Percentiles rank a stretch among this genome's conserved stretches.
These are phyloP conservation scores for Pelargonium cotyledonis DNA, from an alignment of 441 rosid species.

Conservation along the genomic window DNA sequence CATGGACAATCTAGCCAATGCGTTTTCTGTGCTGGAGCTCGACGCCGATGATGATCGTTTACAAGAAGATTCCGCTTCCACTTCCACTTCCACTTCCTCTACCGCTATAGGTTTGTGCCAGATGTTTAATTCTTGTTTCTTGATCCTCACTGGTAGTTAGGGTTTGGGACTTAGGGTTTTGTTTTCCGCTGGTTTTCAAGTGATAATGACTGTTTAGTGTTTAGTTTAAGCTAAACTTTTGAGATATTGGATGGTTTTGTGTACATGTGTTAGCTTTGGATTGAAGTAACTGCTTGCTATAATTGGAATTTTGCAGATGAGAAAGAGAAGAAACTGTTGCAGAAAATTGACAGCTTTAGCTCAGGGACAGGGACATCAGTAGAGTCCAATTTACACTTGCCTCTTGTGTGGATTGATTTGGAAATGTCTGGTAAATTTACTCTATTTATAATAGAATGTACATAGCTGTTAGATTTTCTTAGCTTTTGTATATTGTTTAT, in stretches of 20 bases:
- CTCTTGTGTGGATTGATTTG: conserved; percentile 29
- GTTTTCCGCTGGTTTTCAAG: not conserved
- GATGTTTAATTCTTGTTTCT: not conserved
- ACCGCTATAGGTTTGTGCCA: not conserved
- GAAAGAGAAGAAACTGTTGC: not conserved
- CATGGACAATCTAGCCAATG: not conserved
- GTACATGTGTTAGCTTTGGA: no score
- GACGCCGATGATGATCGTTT: no score
- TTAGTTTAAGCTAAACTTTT: not conserved
- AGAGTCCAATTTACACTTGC: conserved; percentile 38
- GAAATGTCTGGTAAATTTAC: conserved; percentile 50
- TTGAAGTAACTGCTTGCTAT: no score
- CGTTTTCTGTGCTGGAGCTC: not conserved
- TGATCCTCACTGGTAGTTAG: not conserved
- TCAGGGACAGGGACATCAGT: not conserved
- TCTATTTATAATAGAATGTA: no score
- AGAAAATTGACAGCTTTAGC: not conserved
- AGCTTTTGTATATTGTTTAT: not conserved
- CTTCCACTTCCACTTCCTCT: not conserved
- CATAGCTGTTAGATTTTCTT: not conserved
- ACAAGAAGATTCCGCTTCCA: not conserved
- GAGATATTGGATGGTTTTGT: no score
- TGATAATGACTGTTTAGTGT: not conserved
- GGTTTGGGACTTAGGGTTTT: not conserved
- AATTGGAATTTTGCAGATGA: not conserved